A percentile compares a stretch with the other conserved stretches of the same genome.
Conservation (phyloP, 2,329 filamentous ascomycete genomes). For the Hymenoscyphus repandus region DNA sequence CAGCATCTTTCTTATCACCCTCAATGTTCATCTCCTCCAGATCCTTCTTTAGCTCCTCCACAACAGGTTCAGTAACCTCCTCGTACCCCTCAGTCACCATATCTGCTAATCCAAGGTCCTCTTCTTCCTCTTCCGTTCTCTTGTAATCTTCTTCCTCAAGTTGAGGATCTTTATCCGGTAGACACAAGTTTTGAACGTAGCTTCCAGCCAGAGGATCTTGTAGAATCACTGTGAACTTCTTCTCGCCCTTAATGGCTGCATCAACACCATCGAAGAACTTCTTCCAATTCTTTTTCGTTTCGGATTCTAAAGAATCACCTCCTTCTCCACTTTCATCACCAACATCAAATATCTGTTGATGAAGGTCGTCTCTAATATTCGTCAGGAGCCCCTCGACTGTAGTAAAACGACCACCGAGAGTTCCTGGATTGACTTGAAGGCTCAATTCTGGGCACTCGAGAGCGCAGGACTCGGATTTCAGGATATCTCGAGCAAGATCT, state of each 20-base stretch:
- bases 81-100: constrained; percentile 87
- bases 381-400: constrained; percentile 92
- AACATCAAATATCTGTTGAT: constrained; percentile 78
- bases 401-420: constrained; percentile 91
- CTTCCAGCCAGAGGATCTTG: constrained; percentile 87
- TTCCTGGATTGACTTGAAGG: constrained; percentile 85
- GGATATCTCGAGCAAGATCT: constrained; percentile 85
- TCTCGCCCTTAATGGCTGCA: constrained; percentile 72
- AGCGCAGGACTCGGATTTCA: constrained; percentile 91
- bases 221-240: constrained; percentile 76
- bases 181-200: constrained; percentile 87
- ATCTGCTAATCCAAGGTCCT: constrained; percentile 83
- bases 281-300: constrained; percentile 69
- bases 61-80: constrained; percentile 16
- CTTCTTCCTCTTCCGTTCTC: constrained; percentile 85
- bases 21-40: constrained; percentile 9
- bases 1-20: background rate
- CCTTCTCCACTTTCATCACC: constrained; percentile 50
- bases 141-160: constrained; percentile 79
- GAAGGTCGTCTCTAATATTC: constrained; percentile 86
- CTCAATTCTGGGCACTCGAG: constrained; percentile 82
- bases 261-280: constrained; percentile 75
- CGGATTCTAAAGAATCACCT: constrained; percentile 71
- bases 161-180: constrained; percentile 70
- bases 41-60: constrained; percentile 23